phyloP scores from a whole-genome alignment of 768 basidiomycete genomes.

The Suillus variegatus region DNA sequence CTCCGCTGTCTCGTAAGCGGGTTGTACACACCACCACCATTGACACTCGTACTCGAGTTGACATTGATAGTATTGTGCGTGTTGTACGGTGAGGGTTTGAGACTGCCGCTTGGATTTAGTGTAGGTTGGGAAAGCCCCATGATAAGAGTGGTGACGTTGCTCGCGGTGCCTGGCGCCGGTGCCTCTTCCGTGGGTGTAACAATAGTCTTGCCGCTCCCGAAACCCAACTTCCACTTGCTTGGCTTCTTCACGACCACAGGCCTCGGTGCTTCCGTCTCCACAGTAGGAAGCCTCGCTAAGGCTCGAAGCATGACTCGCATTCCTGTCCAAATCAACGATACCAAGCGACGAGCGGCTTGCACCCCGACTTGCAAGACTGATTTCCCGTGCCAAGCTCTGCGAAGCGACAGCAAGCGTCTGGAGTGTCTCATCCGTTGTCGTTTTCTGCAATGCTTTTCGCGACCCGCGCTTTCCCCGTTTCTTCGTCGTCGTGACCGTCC shows the following conservation, averaged over 20 bases:
- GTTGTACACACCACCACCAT: slow-evolving; percentile 10
- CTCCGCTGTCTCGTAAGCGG: slow-evolving; percentile 35
- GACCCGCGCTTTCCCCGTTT: slow-evolving; percentile 85
- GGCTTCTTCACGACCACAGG: slow-evolving; percentile 58
- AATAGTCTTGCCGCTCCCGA: slow-evolving; percentile 74
- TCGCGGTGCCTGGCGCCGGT: slow-evolving; percentile 60
- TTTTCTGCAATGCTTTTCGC: slow-evolving; percentile 72
- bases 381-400: slow-evolving; percentile 81
- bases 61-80: background rate
- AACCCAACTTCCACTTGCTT: slow-evolving; percentile 52
- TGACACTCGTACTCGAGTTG: slow-evolving; percentile 10
- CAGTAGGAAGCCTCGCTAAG: slow-evolving; percentile 33
- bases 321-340: slow-evolving; percentile 26
- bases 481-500: slow-evolving; percentile 55
- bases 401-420: slow-evolving; percentile 77
- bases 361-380: slow-evolving; percentile 53
- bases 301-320: slow-evolving; percentile 25
- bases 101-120: slow-evolving; percentile 11
- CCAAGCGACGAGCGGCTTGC: slow-evolving; percentile 44
- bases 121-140: slow-evolving; percentile 63
- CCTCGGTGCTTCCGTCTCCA: slow-evolving; percentile 17
- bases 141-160: slow-evolving; percentile 74
- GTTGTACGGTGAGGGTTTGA: background rate
- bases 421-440: slow-evolving; percentile 54
- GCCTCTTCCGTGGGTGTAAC: slow-evolving; percentile 36